phyloP scores from a whole-genome alignment of 1,284 basidiomycete genomes.

The Coniferiporia weirii region DNA sequence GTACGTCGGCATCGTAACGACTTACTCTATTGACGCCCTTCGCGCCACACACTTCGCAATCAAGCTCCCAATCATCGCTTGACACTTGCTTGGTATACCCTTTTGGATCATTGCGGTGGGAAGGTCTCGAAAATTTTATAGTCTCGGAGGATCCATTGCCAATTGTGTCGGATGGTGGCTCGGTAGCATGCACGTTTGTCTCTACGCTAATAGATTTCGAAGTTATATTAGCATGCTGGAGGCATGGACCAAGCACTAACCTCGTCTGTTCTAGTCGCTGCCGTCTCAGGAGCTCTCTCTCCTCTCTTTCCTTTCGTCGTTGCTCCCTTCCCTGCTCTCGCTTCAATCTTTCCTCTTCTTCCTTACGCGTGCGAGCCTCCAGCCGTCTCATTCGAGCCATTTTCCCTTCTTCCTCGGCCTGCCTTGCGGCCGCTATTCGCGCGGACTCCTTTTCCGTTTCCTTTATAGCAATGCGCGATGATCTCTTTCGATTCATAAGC shows the following conservation, averaged over 20 bases:
- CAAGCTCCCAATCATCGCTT: slow-evolving; percentile 72
- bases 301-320: slow-evolving; percentile 47
- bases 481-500: slow-evolving; percentile 74
- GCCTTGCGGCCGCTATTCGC: slow-evolving; percentile 43
- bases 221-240: background rate
- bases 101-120: background rate
- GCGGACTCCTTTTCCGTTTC: slow-evolving; percentile 71
- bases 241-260: slow-evolving; percentile 13
- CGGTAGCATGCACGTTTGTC: no score
- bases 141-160: no score
- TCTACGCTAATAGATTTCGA: background rate
- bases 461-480: slow-evolving; percentile 73
- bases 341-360: slow-evolving; percentile 56
- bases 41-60: slow-evolving; percentile 76
- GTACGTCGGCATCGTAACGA: slow-evolving; percentile 4
- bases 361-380: slow-evolving; percentile 59
- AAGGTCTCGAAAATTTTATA: background rate
- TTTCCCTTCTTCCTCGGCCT: slow-evolving; percentile 61
- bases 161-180: no score
- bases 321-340: slow-evolving; percentile 53
- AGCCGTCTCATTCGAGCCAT: slow-evolving; percentile 53
- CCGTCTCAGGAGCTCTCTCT: slow-evolving; percentile 28
- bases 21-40: slow-evolving; percentile 65
- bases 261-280: slow-evolving; percentile 16
- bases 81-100: slow-evolving; percentile 18